Evolutionary conservation across 768 basidiomycete species (phyloP), one percentile per base, ranked within the genome.

Genomic region (Leucocoprinus birnbaumii): DNA sequence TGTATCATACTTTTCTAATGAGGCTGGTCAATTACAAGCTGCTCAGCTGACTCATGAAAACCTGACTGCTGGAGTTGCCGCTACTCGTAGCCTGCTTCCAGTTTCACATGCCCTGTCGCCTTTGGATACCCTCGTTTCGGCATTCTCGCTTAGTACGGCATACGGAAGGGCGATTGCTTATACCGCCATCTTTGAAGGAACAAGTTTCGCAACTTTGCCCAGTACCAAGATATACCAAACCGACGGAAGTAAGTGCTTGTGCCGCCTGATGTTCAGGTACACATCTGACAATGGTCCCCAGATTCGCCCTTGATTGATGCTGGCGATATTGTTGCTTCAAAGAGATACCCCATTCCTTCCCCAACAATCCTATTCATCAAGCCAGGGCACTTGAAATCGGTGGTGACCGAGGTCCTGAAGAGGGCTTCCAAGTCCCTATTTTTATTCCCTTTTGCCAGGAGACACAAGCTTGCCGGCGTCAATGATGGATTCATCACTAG

Each of bases 21-120:
- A 76, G 18, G 70, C 75, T 18, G 81, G 86, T 31, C 73, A 77
- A 37, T 65, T 87, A 7, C 80, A 79, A 53, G 86, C 80, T 21
- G 80, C 79, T 7, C 84, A 85, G 56, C 71, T 94, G 27, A 91
- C 91, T 0, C 91, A 94, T 66, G 80, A 89, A 66, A 94, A 93
- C 59, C 65, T 96, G 55, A 95, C 92, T 2, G 91, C 94, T 3
- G 94, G 91, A 31, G 87, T 94, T n/a, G 84, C 91, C 0, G 89
- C 88, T 2, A 73, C 84, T 21, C 85, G 89, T 34, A 81, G 85
- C 3, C 66, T 94, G 19, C 82, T 96, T 61, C 93, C 94, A 2
- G 73, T 84, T 9, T 80, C 88, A 21, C 83, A 84, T 62, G 73
- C 82, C 11, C 61, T 93, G 40, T 82, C 87, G 3, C 71, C 85